Evolutionary conservation across 139 green algal species (phyloP), one percentile per base, ranked within the genome.

Genomic region (Desmodesmus armatus): DNA sequence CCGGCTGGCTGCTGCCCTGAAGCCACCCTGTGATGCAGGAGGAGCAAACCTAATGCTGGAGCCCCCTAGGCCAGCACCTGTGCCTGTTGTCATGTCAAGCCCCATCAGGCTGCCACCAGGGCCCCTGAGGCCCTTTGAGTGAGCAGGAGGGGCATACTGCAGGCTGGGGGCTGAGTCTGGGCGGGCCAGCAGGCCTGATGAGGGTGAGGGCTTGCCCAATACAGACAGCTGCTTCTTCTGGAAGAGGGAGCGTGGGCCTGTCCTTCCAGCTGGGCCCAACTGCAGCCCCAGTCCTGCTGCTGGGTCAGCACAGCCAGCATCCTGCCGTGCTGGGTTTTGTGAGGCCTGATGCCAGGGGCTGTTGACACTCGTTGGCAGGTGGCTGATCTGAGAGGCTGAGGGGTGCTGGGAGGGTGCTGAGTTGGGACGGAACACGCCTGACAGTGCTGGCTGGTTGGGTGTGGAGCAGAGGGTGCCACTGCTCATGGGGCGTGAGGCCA

Each of bases 341-440:
- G 17, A 17, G 29, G 47, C 35, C 67, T 75, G 35, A 37, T 75
- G 67, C 67, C 19, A 23, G 44, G 23, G 37, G 47, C 49, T 66
- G 49, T 41, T 47, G 47, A 47, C 73, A 80, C 33, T 80, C 47
- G 11, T 29, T 67, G 55, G 47, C 73, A 29, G 73, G 25, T n/a
- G 29, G 53, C 4, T 69, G 5, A 29, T 80, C 73, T 69, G 73
- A 27, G 73, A 80, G 23, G 73, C 21, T 47, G 73, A 67, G 0
- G 73, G 73, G 31, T 33, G 47, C 29, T 80, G 73, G 19, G 37
- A 39, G 3, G 76, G 76, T 4, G 76, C 55, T 31, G 76, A 82
- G 6, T 37, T 39, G 11, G 76, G 76, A 1, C 76, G 40, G 55
- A 82, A 82, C 6, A 82, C 76, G 60, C 76, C 76, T 19, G 76